Percentiles rank a stretch among this genome's conserved stretches.
phyloP scores from a whole-genome alignment of 2,329 filamentous ascomycete genomes.

The Bipolaris oryzae region DNA sequence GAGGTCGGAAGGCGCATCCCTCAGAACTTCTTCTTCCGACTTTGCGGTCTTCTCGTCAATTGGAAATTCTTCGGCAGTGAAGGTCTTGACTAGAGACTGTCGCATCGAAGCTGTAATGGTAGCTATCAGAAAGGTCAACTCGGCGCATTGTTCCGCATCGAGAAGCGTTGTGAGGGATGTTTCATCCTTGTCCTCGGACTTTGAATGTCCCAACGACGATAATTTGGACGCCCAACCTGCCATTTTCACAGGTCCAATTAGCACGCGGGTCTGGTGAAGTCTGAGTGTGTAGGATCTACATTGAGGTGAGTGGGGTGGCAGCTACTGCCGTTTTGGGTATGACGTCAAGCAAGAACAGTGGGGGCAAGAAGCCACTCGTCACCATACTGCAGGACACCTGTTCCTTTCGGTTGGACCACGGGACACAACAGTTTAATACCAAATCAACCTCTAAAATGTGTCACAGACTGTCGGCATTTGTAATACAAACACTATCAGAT shows the following conservation, averaged over 20 bases:
- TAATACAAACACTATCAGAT: too few relatives aligned
- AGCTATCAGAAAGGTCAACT: conserved; percentile 56
- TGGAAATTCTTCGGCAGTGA: conserved; percentile 41
- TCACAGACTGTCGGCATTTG: too few relatives aligned
- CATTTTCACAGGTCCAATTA: conserved; percentile 20
- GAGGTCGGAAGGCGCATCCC: conserved; percentile 31
- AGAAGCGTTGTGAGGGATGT: conserved; percentile 54
- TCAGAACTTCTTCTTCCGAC: conserved; percentile 32
- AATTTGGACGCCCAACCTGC: conserved; percentile 41
- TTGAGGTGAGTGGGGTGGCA: not conserved
- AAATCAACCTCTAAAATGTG: too few relatives aligned
- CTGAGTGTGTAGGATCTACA: conserved; percentile 2
- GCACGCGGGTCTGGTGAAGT: not conserved
- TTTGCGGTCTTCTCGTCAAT: conserved; percentile 20
- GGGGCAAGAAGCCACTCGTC: conserved; percentile 7
- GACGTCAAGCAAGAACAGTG: conserved; percentile 26
- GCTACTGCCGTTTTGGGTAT: conserved; percentile 20
- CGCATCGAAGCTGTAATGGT: conserved; percentile 57
- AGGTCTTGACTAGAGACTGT: conserved; percentile 52
- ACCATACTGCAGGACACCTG: too few relatives aligned
- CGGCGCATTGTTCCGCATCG: conserved; percentile 52
- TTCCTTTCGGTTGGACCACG: too few relatives aligned
- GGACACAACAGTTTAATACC: too few relatives aligned
- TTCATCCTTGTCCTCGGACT: conserved; percentile 38
- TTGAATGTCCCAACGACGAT: conserved; percentile 44